Evolutionary conservation across 495 filamentous ascomycete species (phyloP).

Genomic region (Penicillium herquei): DNA sequence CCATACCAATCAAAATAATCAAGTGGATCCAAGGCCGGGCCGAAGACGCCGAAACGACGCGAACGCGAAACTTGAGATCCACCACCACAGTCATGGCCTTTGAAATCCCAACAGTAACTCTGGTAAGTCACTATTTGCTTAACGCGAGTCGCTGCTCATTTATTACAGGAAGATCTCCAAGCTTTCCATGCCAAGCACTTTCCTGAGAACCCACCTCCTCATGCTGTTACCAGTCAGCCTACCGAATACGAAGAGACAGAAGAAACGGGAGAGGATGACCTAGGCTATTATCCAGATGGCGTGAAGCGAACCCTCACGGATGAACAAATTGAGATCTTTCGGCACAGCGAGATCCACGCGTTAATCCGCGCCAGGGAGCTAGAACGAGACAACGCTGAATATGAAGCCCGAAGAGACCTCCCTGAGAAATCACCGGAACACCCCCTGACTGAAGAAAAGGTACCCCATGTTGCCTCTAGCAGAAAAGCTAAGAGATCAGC

Average conservation of each 20-base stretch:
- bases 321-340: slow-evolving; percentile 85
- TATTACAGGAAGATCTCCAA: slow-evolving; percentile 64
- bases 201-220: slow-evolving; percentile 29
- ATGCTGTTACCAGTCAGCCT: slow-evolving; percentile 22
- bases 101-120: no score
- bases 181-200: slow-evolving; percentile 69
- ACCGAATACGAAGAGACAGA: slow-evolving; percentile 28
- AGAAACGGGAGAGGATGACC: slow-evolving; percentile 58
- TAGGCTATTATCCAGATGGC: slow-evolving; percentile 89
- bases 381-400: slow-evolving; percentile 31
- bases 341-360: slow-evolving; percentile 81
- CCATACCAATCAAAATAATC: no score
- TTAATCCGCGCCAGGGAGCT: slow-evolving; percentile 57
- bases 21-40: no score
- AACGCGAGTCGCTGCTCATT: no score
- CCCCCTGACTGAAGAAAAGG: background rate
- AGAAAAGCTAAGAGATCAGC: background rate
- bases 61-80: no score
- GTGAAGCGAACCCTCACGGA: slow-evolving; percentile 89
- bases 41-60: no score
- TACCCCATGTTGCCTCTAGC: no score
- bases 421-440: slow-evolving; percentile 8
- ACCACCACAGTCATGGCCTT: no score
- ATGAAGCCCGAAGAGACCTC: slow-evolving; percentile 17
- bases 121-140: no score